These are phyloP conservation scores for Drechmeria coniospora DNA, from an alignment of 2,329 filamentous ascomycete genomes.

Conservation along the genomic window DNA sequence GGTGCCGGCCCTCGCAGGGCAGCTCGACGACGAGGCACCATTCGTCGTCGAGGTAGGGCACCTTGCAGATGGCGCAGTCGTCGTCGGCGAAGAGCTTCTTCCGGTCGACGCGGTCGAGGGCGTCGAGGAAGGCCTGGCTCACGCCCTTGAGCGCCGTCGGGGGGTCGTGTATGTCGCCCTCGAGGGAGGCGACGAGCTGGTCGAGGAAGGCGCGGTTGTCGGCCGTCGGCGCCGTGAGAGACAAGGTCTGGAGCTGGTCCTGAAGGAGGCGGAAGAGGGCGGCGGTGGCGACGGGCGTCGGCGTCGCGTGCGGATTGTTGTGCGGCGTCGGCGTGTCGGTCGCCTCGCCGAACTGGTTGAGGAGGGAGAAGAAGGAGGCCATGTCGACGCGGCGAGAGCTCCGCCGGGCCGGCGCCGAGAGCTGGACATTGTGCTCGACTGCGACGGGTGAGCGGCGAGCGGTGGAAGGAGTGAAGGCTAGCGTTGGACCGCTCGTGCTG, in stretches of 20 bases:
- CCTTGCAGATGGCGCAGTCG: slow-evolving; percentile 47
- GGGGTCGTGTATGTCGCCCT: slow-evolving; percentile 35
- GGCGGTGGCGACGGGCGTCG: slow-evolving; percentile 43
- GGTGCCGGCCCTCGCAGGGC: slow-evolving; percentile 42
- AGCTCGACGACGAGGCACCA: slow-evolving; percentile 50
- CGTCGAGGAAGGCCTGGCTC: slow-evolving; percentile 42
- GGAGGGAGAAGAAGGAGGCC: slow-evolving; percentile 45
- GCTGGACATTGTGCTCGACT: slow-evolving; percentile 52
- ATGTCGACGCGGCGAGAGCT: slow-evolving; percentile 43
- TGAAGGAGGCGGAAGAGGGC: slow-evolving; percentile 43
- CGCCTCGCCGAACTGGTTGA: slow-evolving; percentile 33
- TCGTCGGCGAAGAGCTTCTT: slow-evolving; percentile 34
- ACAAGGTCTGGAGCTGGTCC: slow-evolving; percentile 40
- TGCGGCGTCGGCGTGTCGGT: slow-evolving; percentile 18
- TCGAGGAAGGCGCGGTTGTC: slow-evolving; percentile 35
- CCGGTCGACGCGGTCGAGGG: slow-evolving; percentile 40
- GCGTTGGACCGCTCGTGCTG: too few relatives aligned
- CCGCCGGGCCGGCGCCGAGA: slow-evolving; percentile 20
- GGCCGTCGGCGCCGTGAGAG: slow-evolving; percentile 29
- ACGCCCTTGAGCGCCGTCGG: slow-evolving; percentile 38
- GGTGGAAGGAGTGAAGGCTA: too few relatives aligned
- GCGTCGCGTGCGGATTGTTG: slow-evolving; percentile 40
- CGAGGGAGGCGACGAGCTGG: slow-evolving; percentile 30
- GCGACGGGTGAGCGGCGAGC: too few relatives aligned
- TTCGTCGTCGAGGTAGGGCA: slow-evolving; percentile 43